Conservation (phyloP, 768 basidiomycete genomes). For the Termitomyces sp. region DNA sequence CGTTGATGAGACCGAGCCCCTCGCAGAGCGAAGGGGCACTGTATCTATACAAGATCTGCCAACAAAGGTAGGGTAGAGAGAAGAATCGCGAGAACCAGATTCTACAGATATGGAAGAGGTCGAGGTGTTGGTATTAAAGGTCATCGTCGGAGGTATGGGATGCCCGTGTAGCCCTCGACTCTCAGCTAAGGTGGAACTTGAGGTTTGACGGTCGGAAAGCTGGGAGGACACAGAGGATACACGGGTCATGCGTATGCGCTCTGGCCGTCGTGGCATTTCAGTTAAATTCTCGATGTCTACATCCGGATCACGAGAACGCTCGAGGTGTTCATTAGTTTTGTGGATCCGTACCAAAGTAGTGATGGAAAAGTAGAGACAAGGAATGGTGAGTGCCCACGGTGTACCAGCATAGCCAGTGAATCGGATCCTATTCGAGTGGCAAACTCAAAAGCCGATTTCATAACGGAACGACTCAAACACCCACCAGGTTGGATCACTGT, state of each 20-base stretch:
- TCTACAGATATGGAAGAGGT: conserved; percentile 9
- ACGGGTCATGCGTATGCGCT: conserved; percentile 6
- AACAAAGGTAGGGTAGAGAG: conserved; percentile 27
- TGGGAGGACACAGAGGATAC: conserved; percentile 8
- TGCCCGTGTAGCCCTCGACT: conserved; percentile 13
- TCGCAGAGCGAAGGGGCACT: conserved; percentile 6
- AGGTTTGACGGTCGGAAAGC: conserved; percentile 15
- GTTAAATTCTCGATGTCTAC: conserved; percentile 13
- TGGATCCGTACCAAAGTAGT: conserved; percentile 30
- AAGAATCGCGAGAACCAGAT: conserved; percentile 22
- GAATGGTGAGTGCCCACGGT: conserved; percentile 44
- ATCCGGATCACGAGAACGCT: conserved; percentile 28
- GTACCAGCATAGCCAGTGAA: conserved; percentile 59
- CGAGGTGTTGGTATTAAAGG: conserved; percentile 9
- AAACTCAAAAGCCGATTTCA: background rate
- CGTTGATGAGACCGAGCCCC: conserved; percentile 2
- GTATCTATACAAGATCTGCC: conserved; percentile 18
- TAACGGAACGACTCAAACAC: conserved; percentile 9
- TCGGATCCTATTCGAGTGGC: conserved; percentile 41
- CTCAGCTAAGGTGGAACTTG: conserved; percentile 14
- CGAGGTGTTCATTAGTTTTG: conserved; percentile 30
- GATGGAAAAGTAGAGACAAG: conserved; percentile 45
- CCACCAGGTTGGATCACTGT: conserved; percentile 52
- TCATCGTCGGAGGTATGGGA: conserved; percentile 13
- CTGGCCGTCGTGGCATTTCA: conserved; percentile 12